These are phyloP conservation scores for Mortierella polycephala DNA, from an alignment of 371 early-diverging fungal genomes.

Conservation along the genomic window DNA sequence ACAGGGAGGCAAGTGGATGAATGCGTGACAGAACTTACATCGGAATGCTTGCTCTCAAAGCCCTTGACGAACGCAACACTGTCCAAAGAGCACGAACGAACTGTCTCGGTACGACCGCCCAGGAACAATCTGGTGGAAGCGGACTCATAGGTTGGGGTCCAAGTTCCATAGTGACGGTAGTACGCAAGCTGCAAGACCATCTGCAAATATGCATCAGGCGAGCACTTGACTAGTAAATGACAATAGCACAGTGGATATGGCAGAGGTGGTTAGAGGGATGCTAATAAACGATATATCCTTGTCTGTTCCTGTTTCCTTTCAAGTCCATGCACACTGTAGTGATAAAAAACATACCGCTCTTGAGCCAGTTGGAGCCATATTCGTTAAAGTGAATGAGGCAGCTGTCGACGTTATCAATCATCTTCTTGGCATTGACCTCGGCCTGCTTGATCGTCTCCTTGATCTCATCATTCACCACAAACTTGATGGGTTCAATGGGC, in stretches of 20 bases:
- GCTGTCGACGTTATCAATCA: constrained; percentile 79
- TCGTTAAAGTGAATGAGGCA: constrained; percentile 73
- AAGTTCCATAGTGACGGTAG: constrained; percentile 68
- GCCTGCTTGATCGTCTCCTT: constrained; percentile 67
- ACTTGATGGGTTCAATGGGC: constrained; percentile 67
- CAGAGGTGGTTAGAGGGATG: background rate
- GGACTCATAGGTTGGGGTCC: constrained; percentile 80
- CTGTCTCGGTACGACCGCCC: constrained; percentile 90
- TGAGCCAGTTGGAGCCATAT: constrained; percentile 87
- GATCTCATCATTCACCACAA: constrained; percentile 66
- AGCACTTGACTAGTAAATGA: constrained; percentile 60
- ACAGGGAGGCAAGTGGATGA: background rate
- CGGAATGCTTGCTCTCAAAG: constrained; percentile 66
- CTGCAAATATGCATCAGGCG: constrained; percentile 86
- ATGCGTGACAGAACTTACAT: constrained; percentile 54
- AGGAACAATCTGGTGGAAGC: constrained; percentile 81
- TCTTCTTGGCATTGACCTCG: constrained; percentile 65
- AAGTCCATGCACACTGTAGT: background rate
- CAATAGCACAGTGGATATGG: background rate
- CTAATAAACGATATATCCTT: background rate
- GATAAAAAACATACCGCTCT: constrained; percentile 65
- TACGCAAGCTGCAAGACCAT: constrained; percentile 84
- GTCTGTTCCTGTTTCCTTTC: background rate
- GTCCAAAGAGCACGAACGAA: constrained; percentile 76
- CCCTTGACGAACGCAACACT: constrained; percentile 71